Conservation (phyloP, 106 monocot genomes). For the Allium sativum region DNA sequence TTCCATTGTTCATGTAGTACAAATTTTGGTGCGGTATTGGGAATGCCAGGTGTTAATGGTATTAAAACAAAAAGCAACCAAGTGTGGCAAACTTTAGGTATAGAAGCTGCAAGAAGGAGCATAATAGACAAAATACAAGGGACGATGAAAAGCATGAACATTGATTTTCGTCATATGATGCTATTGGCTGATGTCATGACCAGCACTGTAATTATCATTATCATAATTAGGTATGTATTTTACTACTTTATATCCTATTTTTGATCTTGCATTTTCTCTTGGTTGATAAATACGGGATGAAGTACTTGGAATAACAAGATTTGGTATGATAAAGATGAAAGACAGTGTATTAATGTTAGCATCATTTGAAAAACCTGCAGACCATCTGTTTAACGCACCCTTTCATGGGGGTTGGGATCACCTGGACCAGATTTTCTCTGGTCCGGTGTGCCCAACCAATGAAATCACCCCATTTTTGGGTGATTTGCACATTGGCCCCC, state of each 20-base stretch:
- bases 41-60: slow-evolving; percentile 75
- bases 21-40: slow-evolving; percentile 85
- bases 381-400: slow-evolving; percentile 84
- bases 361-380: slow-evolving; percentile 89
- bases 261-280: too few relatives aligned
- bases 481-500: too few relatives aligned
- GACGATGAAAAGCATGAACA: slow-evolving; percentile 79
- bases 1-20: slow-evolving; percentile 34
- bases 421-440: too few relatives aligned
- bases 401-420: too few relatives aligned
- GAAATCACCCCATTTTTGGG: too few relatives aligned
- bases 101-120: slow-evolving; percentile 88
- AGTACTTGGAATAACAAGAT: slow-evolving; percentile 87
- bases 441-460: too few relatives aligned
- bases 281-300: slow-evolving; percentile 43
- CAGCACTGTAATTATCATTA: slow-evolving; percentile 41
- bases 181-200: slow-evolving; percentile 97
- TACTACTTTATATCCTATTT: too few relatives aligned
- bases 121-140: slow-evolving; percentile 80
- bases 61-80: slow-evolving; percentile 75
- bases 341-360: slow-evolving; percentile 93
- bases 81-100: slow-evolving; percentile 63
- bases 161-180: slow-evolving; percentile 95
- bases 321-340: slow-evolving; percentile 90
- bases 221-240: too few relatives aligned